Base-by-base conservation (phyloP, 139 green algal species). In the Coccomyxa sp. region DNA sequence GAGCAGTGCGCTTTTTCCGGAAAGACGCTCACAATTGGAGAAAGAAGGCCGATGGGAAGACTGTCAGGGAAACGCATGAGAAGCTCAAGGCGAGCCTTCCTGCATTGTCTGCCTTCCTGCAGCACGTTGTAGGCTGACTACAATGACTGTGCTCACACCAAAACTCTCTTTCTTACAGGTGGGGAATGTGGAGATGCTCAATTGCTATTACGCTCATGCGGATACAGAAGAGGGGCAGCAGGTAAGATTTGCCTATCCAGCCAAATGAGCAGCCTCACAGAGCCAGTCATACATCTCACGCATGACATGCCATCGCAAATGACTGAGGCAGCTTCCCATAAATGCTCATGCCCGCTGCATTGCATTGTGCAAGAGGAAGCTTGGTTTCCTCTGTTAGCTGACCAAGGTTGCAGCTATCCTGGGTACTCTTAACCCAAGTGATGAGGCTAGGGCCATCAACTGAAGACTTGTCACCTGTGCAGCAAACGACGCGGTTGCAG, bases 191-290 rank as follows among this genome's bases (percentile, higher is more conserved):
- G 90, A 94, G 39, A 78, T 82, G 37, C 82, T 95, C 18, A 95
- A 95, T 72, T 96, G 90, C 82, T 95, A 95, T 76, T 96, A 94
- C 75, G 88, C 91, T 0, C 91, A 93, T 40, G 78, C 82, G 24
- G 86, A 92, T 29, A 55, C 77, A 68, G 73, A 84, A 27, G 83
- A 89, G 31, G 69, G 78, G 31, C 74, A 86, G 44, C 83, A 89
- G 77, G 78, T 83, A 39, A 35, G n/a, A n/a, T n/a, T n/a, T n/a
- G n/a, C n/a, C n/a, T n/a, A n/a, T n/a, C n/a, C n/a, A n/a, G n/a
- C n/a, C n/a, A n/a, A n/a, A n/a, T n/a, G n/a, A n/a, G n/a, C n/a
- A n/a, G n/a, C n/a, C n/a, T n/a, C n/a, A n/a, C n/a, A n/a, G n/a
- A n/a, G n/a, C n/a, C n/a, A n/a, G n/a, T n/a, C n/a, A n/a, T n/a